Base-by-base conservation (phyloP, 805 yeast genomes). In the Schizosaccharomyces octosporus region DNA sequence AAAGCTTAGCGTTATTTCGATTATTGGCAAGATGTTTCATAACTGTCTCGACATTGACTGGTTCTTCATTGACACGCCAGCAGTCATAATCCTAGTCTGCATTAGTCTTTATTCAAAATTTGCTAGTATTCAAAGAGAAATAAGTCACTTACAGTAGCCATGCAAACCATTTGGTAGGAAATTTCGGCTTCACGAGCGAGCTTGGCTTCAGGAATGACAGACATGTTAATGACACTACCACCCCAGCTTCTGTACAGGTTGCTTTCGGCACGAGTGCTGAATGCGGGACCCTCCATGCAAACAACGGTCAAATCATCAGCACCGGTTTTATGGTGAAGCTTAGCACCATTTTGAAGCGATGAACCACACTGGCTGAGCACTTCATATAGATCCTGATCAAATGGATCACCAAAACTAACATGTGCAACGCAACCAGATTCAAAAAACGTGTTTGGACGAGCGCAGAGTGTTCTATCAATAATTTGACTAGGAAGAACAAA, bases 201-300 rank as follows among this genome's bases (percentile, higher is more conserved):
- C 72, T 93, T 93, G 48, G 95, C 84, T 75, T 93, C 99, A n/a
- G 99, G 99, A 63, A 93, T 73, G 62, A 87, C 93, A 61, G 94
- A 84, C 99, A 93, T 93, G 76, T 93, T 93, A 72, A 93, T 93
- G 62, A 93, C 94, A 42, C 88, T 81, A 6, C 95, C 97, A 62
- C 95, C 97, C 83, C 93, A 85, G 43, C 85, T 74, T 64, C 79
- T 75, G 76, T 93, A 93, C 73, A 93, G 73, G 70, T 79, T 79
- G 15, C 97, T 88, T 74, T 93, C 99, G 9, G 98, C 97, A 66
- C 99, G 79, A 15, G 98, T 93, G 48, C 94, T 83, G 72, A 93
- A 93, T 60, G 93, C 95, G 2, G 99, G 99, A 55, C 99, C 99
- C 73, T 90, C 99, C 99, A 93, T 93, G 72, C 98, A 93, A 64